Evolutionary conservation across 768 basidiomycete species (phyloP).

Genomic region (Amanita inopinata): DNA sequence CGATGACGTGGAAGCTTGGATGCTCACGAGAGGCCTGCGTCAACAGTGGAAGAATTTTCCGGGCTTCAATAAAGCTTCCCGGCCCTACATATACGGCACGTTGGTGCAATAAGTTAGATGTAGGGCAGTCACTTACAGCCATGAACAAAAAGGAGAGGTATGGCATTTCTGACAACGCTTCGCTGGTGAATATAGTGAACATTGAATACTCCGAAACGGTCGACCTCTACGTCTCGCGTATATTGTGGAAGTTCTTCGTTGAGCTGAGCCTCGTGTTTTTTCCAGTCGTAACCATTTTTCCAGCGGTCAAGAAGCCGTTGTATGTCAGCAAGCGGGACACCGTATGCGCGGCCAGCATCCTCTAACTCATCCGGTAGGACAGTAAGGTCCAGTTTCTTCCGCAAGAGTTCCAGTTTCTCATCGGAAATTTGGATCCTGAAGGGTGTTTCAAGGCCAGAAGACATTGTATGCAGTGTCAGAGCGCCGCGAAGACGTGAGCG

Average conservation of each 20-base stretch:
- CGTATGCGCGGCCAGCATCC: conserved; percentile 26
- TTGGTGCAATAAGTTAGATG: background rate
- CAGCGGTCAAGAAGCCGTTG: conserved; percentile 37
- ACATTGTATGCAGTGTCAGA: background rate
- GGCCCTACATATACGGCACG: conserved; percentile 36
- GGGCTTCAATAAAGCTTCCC: conserved; percentile 46
- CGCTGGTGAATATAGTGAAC: conserved; percentile 52
- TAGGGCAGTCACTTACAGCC: conserved; percentile 31
- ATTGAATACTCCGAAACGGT: conserved; percentile 32
- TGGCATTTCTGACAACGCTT: conserved; percentile 33
- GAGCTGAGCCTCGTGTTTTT: conserved; percentile 36
- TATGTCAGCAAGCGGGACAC: conserved; percentile 38
- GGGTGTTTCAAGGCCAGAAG: conserved; percentile 17
- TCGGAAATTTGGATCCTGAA: conserved; percentile 33
- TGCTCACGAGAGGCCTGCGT: conserved; percentile 29
- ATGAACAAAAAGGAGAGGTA: conserved; percentile 37
- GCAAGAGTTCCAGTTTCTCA: conserved; percentile 23
- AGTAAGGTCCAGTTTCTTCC: conserved; percentile 28
- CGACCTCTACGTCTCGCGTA: conserved; percentile 40
- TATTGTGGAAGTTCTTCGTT: conserved; percentile 48
- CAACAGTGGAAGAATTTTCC: conserved; percentile 48
- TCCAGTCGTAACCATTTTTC: conserved; percentile 47
- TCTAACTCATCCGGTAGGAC: conserved; percentile 37
- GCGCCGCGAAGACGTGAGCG: no score
- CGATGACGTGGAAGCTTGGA: conserved; percentile 56